Base-by-base conservation (phyloP, 371 early-diverging fungal genomes). In the Funneliformis caledonium region DNA sequence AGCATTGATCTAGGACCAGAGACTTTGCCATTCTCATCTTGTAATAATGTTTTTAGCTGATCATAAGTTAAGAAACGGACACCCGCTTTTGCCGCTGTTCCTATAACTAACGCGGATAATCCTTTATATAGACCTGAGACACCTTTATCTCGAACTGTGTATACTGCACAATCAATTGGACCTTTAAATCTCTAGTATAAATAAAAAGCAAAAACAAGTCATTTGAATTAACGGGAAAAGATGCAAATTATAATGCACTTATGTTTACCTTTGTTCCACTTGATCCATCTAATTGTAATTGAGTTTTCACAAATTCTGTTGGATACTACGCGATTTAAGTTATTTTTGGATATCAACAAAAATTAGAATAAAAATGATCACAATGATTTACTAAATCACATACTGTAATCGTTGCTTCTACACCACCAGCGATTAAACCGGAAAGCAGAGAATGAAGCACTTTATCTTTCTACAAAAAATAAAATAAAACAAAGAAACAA, bases 241-340 rank as follows among this genome's bases (percentile, higher is more conserved):
- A n/a, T n/a, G 45, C 45, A 45, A 45, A 45, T 45, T 45, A 45
- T 16, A n/a, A n/a, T 14, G 14, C 1, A 52, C 14, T 56, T 12
- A 70, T 31, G 45, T 33, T 42, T 70, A 68, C 80, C 72, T 62
- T 59, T 50, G 26, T 45, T 2, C 77, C 81, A 72, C 85, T 86
- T 33, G 85, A 87, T 45, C 87, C 88, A 5, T 91, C 91, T 3
- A 97, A 90, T 83, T 97, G 98, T 56, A 97, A 88, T 78, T 95
- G 95, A 3, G 98, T 98, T 83, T 98, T 98, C 72, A 96, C 93
- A 83, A 92, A 96, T 85, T 97, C 97, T 6, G 96, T 96, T 0
- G 97, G 97, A 82, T 97, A 98, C 4, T 79, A 14, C 11, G 59
- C 19, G 19, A 33, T 26, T 67, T 22, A 31, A n/a, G 9, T 48